Percentiles rank a stretch among this genome's conserved stretches.
phyloP scores from a whole-genome alignment of 2,329 filamentous ascomycete genomes.

The Paracoccidioides brasiliensis region DNA sequence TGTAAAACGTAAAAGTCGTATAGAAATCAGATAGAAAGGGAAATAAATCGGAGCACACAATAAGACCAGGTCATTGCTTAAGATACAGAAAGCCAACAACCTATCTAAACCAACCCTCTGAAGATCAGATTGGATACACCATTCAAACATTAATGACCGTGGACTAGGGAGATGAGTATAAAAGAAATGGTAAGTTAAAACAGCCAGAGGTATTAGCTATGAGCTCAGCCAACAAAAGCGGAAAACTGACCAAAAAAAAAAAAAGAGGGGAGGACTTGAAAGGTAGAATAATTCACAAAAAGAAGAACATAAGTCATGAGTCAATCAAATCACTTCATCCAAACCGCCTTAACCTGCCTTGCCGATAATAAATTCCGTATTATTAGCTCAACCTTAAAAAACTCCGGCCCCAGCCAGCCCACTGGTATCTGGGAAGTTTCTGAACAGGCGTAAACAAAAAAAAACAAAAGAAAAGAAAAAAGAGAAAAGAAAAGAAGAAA shows the following conservation, averaged over 20 bases:
- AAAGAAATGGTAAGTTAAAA: background rate
- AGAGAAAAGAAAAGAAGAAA: slow-evolving; percentile 14
- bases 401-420: background rate
- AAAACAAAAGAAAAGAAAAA: slow-evolving; percentile 10
- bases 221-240: background rate
- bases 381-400: slow-evolving; percentile 8
- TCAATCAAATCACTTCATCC: slow-evolving; percentile 18
- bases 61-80: background rate
- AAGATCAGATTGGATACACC: too few species aligned
- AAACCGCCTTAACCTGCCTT: background rate
- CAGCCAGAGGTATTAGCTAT: too few species aligned
- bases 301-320: slow-evolving; percentile 7
- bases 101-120: too few species aligned
- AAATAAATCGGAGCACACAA: background rate
- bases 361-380: background rate
- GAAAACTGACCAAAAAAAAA: background rate
- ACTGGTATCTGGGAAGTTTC: too few species aligned
- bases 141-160: too few species aligned
- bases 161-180: background rate
- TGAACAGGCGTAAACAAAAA: slow-evolving; percentile 1
- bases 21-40: background rate
- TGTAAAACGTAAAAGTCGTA: background rate
- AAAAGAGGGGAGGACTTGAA: slow-evolving; percentile 3
- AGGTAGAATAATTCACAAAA: slow-evolving; percentile 10
- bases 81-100: background rate